Conservation (phyloP, 179 eudicot genomes). For the Spinacia oleracea region DNA sequence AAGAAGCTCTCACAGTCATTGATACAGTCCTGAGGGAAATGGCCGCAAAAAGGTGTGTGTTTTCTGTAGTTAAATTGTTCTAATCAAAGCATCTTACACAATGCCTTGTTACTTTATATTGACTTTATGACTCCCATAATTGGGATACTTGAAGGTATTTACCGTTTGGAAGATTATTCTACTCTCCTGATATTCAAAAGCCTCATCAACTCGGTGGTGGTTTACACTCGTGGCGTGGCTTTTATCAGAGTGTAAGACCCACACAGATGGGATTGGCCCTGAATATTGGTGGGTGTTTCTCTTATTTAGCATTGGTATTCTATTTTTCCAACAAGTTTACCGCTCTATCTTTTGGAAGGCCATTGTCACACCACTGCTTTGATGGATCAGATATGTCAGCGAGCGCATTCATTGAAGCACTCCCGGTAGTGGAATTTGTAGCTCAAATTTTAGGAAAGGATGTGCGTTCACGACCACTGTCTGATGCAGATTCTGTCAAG, state of each 20-base stretch:
- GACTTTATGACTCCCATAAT: constrained; percentile 4
- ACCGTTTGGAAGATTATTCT: constrained; percentile 82
- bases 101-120: neutral
- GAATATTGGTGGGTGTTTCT: constrained; percentile 61
- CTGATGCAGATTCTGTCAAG: constrained; percentile 82
- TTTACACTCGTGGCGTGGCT: constrained; percentile 88
- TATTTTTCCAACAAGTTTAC: neutral
- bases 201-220: constrained; percentile 81
- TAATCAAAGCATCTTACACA: neutral
- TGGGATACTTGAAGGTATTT: constrained; percentile 51
- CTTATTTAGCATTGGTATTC: constrained; percentile 2
- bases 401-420: constrained; percentile 75
- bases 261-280: constrained; percentile 93
- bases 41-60: constrained; percentile 60
- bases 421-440: constrained; percentile 69
- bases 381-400: constrained; percentile 59
- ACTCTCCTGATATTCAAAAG: constrained; percentile 68
- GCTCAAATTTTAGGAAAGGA: constrained; percentile 71
- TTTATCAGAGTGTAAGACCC: constrained; percentile 79
- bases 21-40: constrained; percentile 73
- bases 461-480: constrained; percentile 61
- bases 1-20: constrained; percentile 64
- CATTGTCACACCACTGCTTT: constrained; percentile 7
- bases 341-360: constrained; percentile 1
- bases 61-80: neutral